These are phyloP conservation scores for Candida labiduridarum DNA, from an alignment of 1,139 yeast genomes.

Conservation along the genomic window DNA sequence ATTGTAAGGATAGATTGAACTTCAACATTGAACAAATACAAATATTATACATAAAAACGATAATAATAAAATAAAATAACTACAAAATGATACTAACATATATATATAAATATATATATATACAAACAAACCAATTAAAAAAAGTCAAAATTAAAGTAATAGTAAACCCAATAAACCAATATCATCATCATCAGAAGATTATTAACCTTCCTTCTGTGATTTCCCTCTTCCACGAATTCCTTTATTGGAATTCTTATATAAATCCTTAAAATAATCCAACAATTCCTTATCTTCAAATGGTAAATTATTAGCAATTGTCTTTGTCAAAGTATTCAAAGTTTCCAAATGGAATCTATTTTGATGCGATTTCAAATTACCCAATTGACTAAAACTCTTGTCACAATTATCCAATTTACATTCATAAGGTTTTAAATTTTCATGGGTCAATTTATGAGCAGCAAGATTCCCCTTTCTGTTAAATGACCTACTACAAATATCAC, in stretches of 20 bases:
- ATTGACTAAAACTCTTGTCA: constrained; percentile 83
- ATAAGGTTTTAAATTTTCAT: constrained; percentile 76
- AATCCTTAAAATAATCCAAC: constrained; percentile 72
- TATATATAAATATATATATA: too few relatives aligned
- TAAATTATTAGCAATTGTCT: constrained; percentile 55
- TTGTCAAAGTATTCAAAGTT: constrained; percentile 66
- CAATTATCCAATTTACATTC: constrained; percentile 81
- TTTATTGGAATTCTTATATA: constrained; percentile 84
- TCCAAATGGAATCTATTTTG: constrained; percentile 85
- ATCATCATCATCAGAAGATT: background rate
- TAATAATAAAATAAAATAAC: too few relatives aligned
- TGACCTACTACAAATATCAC: constrained; percentile 69
- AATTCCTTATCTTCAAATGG: constrained; percentile 69
- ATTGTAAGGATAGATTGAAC: too few relatives aligned
- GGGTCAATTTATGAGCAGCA: constrained; percentile 84
- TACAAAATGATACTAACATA: too few relatives aligned
- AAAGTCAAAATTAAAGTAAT: background rate
- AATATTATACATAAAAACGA: background rate
- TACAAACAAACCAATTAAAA: background rate
- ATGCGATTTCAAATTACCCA: constrained; percentile 91
- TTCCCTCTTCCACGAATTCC: constrained; percentile 92
- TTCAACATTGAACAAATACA: too few relatives aligned
- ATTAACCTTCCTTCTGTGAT: constrained; percentile 23
- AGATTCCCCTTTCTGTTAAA: constrained; percentile 90
- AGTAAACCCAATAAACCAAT: background rate